Evolutionary conservation across 2,329 filamentous ascomycete species (phyloP).

Genomic region (Ascochyta pisi): DNA sequence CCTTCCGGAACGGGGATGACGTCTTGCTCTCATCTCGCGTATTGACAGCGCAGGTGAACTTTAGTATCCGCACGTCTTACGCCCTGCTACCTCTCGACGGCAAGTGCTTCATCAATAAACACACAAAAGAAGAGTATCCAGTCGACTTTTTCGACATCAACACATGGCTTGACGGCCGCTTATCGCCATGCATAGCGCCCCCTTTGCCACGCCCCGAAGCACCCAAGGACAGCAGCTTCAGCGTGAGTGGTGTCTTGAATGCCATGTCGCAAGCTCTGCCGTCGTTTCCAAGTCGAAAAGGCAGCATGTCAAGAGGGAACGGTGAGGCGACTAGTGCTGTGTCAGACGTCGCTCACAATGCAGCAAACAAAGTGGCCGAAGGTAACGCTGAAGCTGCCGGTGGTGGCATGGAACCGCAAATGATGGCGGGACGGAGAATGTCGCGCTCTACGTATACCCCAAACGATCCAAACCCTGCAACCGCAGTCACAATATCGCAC

Average conservation of each 20-base stretch:
- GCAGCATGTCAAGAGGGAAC: slow-evolving; percentile 45
- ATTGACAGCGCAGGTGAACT: slow-evolving; percentile 90
- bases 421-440: slow-evolving; percentile 47
- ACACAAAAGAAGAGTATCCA: slow-evolving; percentile 78
- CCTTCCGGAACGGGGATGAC: slow-evolving; percentile 88
- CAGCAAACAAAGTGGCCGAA: slow-evolving; percentile 37
- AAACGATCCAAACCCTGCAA: slow-evolving; percentile 39
- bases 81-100: slow-evolving; percentile 86
- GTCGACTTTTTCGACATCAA: slow-evolving; percentile 84
- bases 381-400: slow-evolving; percentile 39
- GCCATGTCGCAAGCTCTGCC: slow-evolving; percentile 57
- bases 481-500: slow-evolving; percentile 61
- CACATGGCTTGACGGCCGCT: slow-evolving; percentile 78
- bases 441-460: slow-evolving; percentile 28
- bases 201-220: slow-evolving; percentile 64
- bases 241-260: slow-evolving; percentile 54
- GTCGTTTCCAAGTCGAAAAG: slow-evolving; percentile 44
- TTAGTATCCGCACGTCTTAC: slow-evolving; percentile 86
- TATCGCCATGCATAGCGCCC: slow-evolving; percentile 78
- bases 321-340: slow-evolving; percentile 15
- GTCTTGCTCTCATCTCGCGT: slow-evolving; percentile 89
- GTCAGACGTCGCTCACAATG: slow-evolving; percentile 34
- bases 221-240: slow-evolving; percentile 46
- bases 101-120: slow-evolving; percentile 83
- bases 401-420: slow-evolving; percentile 56